Evolutionary conservation across 2,329 filamentous ascomycete species (phyloP).

Genomic region (Dothistroma pini): DNA sequence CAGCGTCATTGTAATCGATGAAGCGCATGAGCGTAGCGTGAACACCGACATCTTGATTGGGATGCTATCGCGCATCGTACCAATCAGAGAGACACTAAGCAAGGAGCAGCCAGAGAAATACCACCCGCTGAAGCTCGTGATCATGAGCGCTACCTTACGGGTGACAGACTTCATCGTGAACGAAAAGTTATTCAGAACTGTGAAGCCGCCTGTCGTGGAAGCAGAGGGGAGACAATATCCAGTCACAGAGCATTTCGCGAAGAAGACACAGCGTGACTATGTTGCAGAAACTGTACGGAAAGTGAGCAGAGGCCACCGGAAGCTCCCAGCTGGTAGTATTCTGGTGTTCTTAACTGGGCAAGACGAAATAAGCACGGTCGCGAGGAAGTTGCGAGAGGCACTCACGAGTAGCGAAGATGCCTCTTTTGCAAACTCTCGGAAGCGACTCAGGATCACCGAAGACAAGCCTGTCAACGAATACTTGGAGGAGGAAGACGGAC

Average conservation of each 20-base stretch:
- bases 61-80: constrained; percentile 90
- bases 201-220: constrained; percentile 72
- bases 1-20: constrained; percentile 90
- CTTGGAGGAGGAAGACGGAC: constrained; percentile 38
- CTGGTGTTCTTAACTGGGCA: constrained; percentile 93
- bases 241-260: constrained; percentile 84
- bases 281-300: constrained; percentile 87
- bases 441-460: background rate
- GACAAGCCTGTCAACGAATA: constrained; percentile 28
- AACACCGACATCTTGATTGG: constrained; percentile 99
- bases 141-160: constrained; percentile 95
- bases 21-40: constrained; percentile 94
- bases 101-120: constrained; percentile 65
- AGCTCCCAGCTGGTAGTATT: constrained; percentile 85
- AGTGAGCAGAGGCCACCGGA: constrained; percentile 79
- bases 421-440: constrained; percentile 18
- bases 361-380: constrained; percentile 82
- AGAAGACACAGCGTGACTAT: constrained; percentile 80
- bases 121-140: constrained; percentile 81
- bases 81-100: constrained; percentile 71
- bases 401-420: constrained; percentile 53
- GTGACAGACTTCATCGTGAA: constrained; percentile 91
- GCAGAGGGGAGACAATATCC: constrained; percentile 89
- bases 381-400: constrained; percentile 69
- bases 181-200: constrained; percentile 65